A percentile compares a stretch with the other conserved stretches of the same genome.
phyloP scores from a whole-genome alignment of 768 basidiomycete genomes.

The Tylopilus sp. region DNA sequence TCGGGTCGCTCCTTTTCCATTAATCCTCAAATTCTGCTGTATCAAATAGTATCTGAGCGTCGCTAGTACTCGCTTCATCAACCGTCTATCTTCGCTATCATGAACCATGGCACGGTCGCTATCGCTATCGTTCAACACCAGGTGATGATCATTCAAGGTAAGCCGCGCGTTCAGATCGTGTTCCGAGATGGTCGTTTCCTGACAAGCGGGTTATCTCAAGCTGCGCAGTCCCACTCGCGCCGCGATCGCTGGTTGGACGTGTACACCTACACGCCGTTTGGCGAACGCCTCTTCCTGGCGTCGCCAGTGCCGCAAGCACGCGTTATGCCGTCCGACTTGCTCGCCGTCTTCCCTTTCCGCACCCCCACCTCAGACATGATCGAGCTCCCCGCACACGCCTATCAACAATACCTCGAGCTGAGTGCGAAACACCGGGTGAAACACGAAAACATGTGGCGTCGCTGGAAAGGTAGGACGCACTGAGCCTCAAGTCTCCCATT shows the following conservation, averaged over 20 bases:
- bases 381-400: constrained; percentile 59
- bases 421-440: constrained; percentile 50
- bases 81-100: constrained; percentile 23
- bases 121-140: constrained; percentile 67
- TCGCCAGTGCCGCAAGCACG: constrained; percentile 59
- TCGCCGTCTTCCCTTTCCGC: constrained; percentile 47
- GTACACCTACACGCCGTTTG: constrained; percentile 60
- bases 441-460: constrained; percentile 58
- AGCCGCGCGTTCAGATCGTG: neutral
- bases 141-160: constrained; percentile 69
- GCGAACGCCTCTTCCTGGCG: constrained; percentile 62
- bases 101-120: constrained; percentile 59
- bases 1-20: constrained; percentile 4
- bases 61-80: constrained; percentile 21
- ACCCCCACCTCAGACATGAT: constrained; percentile 50
- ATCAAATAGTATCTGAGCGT: constrained; percentile 13
- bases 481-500: neutral
- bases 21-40: constrained; percentile 9
- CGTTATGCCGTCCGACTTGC: constrained; percentile 56
- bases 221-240: constrained; percentile 50
- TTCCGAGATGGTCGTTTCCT: neutral
- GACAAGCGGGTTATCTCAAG: constrained; percentile 32
- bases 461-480: constrained; percentile 36
- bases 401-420: constrained; percentile 54
- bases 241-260: constrained; percentile 65